Evolutionary conservation across 2,329 filamentous ascomycete species (phyloP).

Genomic region (Amphichorda felina): DNA sequence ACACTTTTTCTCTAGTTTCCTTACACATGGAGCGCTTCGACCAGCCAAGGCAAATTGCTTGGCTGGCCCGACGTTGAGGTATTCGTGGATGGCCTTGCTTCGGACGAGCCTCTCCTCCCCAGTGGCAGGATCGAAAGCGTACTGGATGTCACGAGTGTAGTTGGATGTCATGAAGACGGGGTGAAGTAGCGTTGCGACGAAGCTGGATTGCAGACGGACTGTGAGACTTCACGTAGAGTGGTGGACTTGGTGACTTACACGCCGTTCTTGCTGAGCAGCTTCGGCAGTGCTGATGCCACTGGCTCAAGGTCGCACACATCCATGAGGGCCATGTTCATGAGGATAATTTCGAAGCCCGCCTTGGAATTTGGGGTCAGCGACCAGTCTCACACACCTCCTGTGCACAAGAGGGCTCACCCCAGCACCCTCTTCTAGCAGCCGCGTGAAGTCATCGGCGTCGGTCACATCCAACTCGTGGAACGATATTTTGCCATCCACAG

Average conservation of each 20-base stretch:
- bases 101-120: conserved; percentile 21
- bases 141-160: conserved; percentile 23
- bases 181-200: conserved; percentile 34
- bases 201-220: conserved; percentile 18
- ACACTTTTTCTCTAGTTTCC: not conserved
- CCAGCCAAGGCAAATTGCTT: conserved; percentile 13
- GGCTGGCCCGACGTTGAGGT: conserved; percentile 26
- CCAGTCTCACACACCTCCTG: too few relatives aligned
- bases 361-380: not conserved
- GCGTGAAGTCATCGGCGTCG: not conserved
- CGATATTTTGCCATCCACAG: not conserved
- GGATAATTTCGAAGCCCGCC: conserved; percentile 26
- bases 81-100: conserved; percentile 25
- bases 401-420: not conserved
- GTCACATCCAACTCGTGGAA: not conserved
- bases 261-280: conserved; percentile 24
- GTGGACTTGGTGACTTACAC: too few relatives aligned
- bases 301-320: conserved; percentile 30
- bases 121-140: conserved; percentile 20
- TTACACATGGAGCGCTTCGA: conserved; percentile 18
- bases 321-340: conserved; percentile 38
- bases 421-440: not conserved
- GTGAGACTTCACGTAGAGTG: too few relatives aligned
- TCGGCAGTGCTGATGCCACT: conserved; percentile 25
- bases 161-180: conserved; percentile 35